Evolutionary conservation across 441 rosid species (phyloP).

Genomic region (Croton laevigatus): DNA sequence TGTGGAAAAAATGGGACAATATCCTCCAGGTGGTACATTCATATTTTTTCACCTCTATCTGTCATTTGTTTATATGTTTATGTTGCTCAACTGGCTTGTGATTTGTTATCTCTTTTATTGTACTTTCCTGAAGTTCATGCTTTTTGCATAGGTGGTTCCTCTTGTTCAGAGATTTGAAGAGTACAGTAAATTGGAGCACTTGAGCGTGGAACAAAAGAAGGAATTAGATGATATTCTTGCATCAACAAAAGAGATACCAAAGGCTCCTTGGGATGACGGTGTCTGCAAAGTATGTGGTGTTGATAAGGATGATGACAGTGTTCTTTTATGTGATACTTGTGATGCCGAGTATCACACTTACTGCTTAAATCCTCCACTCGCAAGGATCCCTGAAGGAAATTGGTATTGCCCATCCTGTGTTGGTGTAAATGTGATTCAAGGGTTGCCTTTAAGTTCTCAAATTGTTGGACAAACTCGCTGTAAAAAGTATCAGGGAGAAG

Average conservation of each 20-base stretch:
- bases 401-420: constrained; percentile 66
- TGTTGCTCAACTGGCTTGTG: neutral
- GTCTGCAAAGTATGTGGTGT: constrained; percentile 59
- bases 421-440: constrained; percentile 21
- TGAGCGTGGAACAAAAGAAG: constrained; percentile 41
- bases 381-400: constrained; percentile 58
- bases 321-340: constrained; percentile 55
- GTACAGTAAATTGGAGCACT: constrained; percentile 26
- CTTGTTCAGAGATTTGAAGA: constrained; percentile 37
- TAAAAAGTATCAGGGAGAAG: constrained; percentile 38
- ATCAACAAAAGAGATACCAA: constrained; percentile 37
- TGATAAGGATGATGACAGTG: constrained; percentile 56
- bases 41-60: neutral
- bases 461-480: constrained; percentile 22
- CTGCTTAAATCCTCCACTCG: constrained; percentile 59
- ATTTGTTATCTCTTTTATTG: neutral
- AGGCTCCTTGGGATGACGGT: constrained; percentile 64
- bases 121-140: neutral
- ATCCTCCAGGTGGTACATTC: neutral
- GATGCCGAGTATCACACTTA: constrained; percentile 60
- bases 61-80: neutral
- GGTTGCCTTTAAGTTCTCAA: constrained; percentile 28
- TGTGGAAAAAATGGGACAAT: neutral
- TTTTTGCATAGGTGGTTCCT: constrained; percentile 44
- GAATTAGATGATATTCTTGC: constrained; percentile 40